Conservation (phyloP, 2,329 filamentous ascomycete species). For the Colletotrichum lini region DNA sequence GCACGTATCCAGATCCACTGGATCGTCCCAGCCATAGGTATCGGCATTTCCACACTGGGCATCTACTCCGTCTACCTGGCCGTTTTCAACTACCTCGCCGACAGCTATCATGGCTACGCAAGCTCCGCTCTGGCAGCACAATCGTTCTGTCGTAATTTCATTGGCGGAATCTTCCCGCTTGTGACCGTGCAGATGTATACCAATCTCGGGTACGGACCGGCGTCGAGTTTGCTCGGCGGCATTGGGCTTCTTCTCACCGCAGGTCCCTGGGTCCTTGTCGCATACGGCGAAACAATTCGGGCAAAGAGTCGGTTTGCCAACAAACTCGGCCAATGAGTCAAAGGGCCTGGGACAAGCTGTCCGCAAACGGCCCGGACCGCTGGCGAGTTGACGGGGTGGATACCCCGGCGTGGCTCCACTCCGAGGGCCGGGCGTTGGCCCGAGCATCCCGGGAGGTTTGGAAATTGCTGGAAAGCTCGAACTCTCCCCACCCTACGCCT, state of each 20-base stretch:
- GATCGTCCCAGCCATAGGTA: constrained; percentile 69
- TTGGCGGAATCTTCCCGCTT: constrained; percentile 85
- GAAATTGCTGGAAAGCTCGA: constrained; percentile 42
- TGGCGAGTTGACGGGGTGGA: background rate
- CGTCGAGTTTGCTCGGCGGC: constrained; percentile 82
- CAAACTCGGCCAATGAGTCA: background rate
- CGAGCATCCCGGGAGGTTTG: constrained; percentile 26
- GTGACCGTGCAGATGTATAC: constrained; percentile 81
- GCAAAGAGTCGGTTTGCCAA: constrained; percentile 82
- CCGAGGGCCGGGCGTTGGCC: constrained; percentile 15
- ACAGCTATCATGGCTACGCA: constrained; percentile 60
- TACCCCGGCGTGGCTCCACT: background rate
- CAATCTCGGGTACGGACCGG: constrained; percentile 77
- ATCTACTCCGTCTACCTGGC: constrained; percentile 72
- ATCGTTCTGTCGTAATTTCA: constrained; percentile 86
- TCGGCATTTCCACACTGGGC: constrained; percentile 71
- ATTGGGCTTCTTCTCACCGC: constrained; percentile 78
- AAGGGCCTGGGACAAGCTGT: background rate
- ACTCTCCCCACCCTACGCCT: constrained; percentile 21
- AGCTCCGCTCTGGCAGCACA: constrained; percentile 85
- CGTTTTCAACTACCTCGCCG: constrained; percentile 65
- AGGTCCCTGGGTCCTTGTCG: constrained; percentile 86
- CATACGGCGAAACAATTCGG: constrained; percentile 83
- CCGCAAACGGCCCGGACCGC: background rate
- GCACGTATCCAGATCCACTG: constrained; percentile 63